phyloP scores from a whole-genome alignment of 805 yeast genomes.

The Zygosaccharomyces siamensis region DNA sequence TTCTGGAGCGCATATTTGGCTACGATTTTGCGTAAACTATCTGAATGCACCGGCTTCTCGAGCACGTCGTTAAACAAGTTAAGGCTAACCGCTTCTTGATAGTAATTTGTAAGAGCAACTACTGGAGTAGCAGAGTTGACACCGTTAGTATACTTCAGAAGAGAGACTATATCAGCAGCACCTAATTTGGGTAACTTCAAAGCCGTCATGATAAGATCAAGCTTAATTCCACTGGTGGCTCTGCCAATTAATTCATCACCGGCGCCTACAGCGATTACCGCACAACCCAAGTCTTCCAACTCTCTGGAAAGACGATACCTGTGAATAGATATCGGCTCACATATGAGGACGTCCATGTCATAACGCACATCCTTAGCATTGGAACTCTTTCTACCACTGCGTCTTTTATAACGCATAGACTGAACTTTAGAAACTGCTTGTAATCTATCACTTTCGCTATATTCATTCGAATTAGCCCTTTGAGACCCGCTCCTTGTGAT shows the following conservation, averaged over 20 bases:
- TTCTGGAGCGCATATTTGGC: slow-evolving; percentile 32
- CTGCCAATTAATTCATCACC: slow-evolving; percentile 82
- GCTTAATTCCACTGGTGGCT: slow-evolving; percentile 76
- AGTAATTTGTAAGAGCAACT: slow-evolving; percentile 66
- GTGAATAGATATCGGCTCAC: slow-evolving; percentile 84
- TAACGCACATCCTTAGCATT: slow-evolving; percentile 21
- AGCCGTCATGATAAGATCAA: slow-evolving; percentile 79
- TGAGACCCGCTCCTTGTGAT: slow-evolving; percentile 31
- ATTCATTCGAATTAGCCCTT: slow-evolving; percentile 23
- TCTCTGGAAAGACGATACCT: slow-evolving; percentile 60
- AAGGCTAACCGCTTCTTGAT: slow-evolving; percentile 55
- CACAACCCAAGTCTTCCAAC: slow-evolving; percentile 68
- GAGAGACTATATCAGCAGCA: slow-evolving; percentile 70
- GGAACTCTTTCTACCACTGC: slow-evolving; percentile 29
- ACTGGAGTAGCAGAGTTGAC: slow-evolving; percentile 75
- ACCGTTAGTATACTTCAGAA: slow-evolving; percentile 70
- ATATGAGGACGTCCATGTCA: slow-evolving; percentile 62
- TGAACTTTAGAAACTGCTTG: slow-evolving; percentile 29
- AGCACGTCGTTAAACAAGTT: slow-evolving; percentile 60
- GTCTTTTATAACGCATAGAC: slow-evolving; percentile 27
- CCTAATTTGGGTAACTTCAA: slow-evolving; percentile 61
- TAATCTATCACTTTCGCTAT: slow-evolving; percentile 26
- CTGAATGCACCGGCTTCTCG: slow-evolving; percentile 57
- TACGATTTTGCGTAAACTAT: slow-evolving; percentile 25
- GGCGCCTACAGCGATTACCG: slow-evolving; percentile 67